Percentiles rank a stretch among this genome's conserved stretches.
phyloP scores from a whole-genome alignment of 164 flowering plant species.

The Vitis riparia region DNA sequence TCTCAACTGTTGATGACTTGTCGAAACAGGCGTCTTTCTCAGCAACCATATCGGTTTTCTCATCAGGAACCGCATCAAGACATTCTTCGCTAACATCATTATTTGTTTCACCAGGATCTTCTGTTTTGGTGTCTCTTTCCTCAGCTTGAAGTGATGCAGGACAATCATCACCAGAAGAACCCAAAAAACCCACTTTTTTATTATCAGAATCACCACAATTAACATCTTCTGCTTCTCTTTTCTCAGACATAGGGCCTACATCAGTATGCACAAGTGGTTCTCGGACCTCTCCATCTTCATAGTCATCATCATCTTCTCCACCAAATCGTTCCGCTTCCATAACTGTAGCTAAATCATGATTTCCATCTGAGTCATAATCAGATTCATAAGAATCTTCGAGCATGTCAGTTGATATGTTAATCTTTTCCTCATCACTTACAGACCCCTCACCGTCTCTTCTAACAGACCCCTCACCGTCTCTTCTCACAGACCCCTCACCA shows the following conservation, averaged over 20 bases:
- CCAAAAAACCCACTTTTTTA: not conserved
- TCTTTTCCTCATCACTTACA: slow-evolving; percentile 41
- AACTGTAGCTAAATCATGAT: slow-evolving; percentile 15
- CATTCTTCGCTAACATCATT: slow-evolving; percentile 8
- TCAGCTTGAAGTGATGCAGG: slow-evolving; percentile 12
- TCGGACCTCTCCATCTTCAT: slow-evolving; percentile 72
- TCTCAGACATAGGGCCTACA: slow-evolving; percentile 10
- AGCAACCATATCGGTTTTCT: slow-evolving; percentile 8
- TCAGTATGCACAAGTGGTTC: slow-evolving; percentile 26
- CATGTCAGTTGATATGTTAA: slow-evolving; percentile 37
- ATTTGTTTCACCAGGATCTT: slow-evolving; percentile 19
- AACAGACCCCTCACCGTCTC: no score
- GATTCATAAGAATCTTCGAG: slow-evolving; percentile 32
- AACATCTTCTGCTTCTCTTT: slow-evolving; percentile 10
- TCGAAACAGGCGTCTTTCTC: slow-evolving; percentile 18
- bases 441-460: no score
- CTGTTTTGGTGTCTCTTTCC: slow-evolving; percentile 11
- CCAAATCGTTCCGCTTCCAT: slow-evolving; percentile 13
- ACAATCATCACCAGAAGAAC: slow-evolving; percentile 8
- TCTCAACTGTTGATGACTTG: slow-evolving; percentile 17
- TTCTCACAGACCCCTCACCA: no score
- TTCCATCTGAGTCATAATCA: slow-evolving; percentile 44
- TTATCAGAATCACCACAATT: slow-evolving; percentile 15
- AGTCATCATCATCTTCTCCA: slow-evolving; percentile 51
- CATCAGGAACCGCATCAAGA: slow-evolving; percentile 9